Base-by-base conservation (phyloP, 2,329 filamentous ascomycete genomes). In the Curvularia sp. region DNA sequence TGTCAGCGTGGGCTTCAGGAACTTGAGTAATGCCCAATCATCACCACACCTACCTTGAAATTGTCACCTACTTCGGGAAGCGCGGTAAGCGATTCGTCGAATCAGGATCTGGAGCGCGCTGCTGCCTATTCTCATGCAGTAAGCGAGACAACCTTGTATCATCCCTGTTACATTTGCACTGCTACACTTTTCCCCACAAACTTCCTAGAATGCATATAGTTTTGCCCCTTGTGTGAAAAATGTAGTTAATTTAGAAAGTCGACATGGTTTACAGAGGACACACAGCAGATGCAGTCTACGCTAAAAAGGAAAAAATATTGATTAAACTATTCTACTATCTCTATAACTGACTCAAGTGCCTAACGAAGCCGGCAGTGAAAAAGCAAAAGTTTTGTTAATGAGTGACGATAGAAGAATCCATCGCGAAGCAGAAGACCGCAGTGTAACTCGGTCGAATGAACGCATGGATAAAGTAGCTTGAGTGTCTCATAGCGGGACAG, bases 341-440 rank as follows among this genome's bases (percentile, higher is more conserved):
- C 47, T 48, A 55, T 24, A 20, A 49, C 13, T 22, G 20, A n/a
- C 13, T 9, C 42, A 48, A 15, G 52, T 41, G 28, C 10, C 33
- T 24, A 24, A 28, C 3, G 7, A 9, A 18, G n/a, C 43, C 33
- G 18, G 10, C 2, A 10, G 13, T 28, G 18, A 22, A 38, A 24
- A 30, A n/a, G 26, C 20, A 33, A 39, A 28, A 8, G 5, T 38
- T n/a, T 38, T 55, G 20, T 33, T 55, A 58, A 55, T 20, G 56
- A 58, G 47, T 24, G 56, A 55, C 24, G 5, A 38, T 51, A 43
- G 15, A 31, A 41, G 20, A 13, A 20, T 10, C 10, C n/a, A 20
- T 47, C 9, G 28, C 18, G 5, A 18, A 13, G 18, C 10, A 31
- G 22, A 12, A 12, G 18, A 31, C n/a, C n/a, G 7, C 12, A 31